phyloP scores from a whole-genome alignment of 352 stramenopile genomes.

The Phytophthora multivora region DNA sequence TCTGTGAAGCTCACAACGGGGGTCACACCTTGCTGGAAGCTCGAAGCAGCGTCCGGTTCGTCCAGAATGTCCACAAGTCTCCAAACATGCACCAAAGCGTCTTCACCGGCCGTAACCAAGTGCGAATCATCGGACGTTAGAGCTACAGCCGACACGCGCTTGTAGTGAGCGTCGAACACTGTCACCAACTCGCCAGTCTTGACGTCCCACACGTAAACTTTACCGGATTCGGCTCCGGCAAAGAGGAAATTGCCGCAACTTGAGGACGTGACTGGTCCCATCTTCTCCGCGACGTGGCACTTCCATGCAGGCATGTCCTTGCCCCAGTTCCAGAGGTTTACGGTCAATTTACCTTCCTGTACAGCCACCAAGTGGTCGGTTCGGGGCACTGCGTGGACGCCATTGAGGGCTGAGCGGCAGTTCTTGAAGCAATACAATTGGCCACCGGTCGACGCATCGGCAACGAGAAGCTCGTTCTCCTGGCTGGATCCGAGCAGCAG shows the following conservation, averaged over 20 bases:
- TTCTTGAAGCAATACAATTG: conserved; percentile 84
- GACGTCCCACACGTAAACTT: conserved; percentile 88
- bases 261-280: conserved; percentile 62
- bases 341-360: conserved; percentile 70
- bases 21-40: conserved; percentile 60
- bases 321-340: conserved; percentile 69
- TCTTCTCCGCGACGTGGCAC: conserved; percentile 78
- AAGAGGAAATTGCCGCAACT: conserved; percentile 78
- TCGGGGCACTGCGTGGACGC: conserved; percentile 60
- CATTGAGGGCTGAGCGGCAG: conserved; percentile 50
- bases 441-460: conserved; percentile 58
- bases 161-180: conserved; percentile 89
- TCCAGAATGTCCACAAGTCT: conserved; percentile 73
- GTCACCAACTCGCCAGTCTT: conserved; percentile 80
- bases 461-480: conserved; percentile 68
- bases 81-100: conserved; percentile 86
- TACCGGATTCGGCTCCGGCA: conserved; percentile 73
- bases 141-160: conserved; percentile 69
- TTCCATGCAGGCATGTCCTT: conserved; percentile 77
- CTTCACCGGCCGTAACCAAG: conserved; percentile 78
- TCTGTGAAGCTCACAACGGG: conserved; percentile 78
- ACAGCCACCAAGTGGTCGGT: conserved; percentile 70
- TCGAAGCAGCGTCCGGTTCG: conserved; percentile 54
- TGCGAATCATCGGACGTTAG: conserved; percentile 81
- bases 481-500: conserved; percentile 71